These are phyloP conservation scores for Trichophyton verrucosum DNA, from an alignment of 2,329 filamentous ascomycete species.

Conservation along the genomic window DNA sequence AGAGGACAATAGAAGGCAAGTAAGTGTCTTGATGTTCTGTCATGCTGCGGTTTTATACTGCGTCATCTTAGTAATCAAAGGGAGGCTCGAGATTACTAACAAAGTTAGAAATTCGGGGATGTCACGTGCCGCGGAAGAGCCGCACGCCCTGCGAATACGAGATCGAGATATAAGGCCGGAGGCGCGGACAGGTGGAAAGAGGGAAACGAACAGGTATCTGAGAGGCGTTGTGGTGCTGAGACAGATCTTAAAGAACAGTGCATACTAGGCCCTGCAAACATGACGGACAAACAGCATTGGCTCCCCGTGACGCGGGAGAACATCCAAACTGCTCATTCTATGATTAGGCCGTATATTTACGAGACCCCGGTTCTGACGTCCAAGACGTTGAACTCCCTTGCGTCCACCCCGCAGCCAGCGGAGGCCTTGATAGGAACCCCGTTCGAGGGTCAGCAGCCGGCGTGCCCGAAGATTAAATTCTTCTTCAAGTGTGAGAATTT, in stretches of 20 bases:
- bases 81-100: no score
- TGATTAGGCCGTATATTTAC: constrained; percentile 67
- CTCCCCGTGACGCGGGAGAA: constrained; percentile 60
- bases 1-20: no score
- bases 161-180: neutral
- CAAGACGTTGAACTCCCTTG: constrained; percentile 58
- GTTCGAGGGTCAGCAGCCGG: constrained; percentile 46
- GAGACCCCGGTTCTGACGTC: constrained; percentile 73
- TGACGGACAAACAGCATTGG: constrained; percentile 35
- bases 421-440: constrained; percentile 44
- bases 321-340: constrained; percentile 56
- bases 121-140: no score
- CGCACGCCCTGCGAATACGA: no score
- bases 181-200: no score
- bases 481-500: constrained; percentile 96
- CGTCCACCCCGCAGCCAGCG: constrained; percentile 54
- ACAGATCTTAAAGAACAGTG: no score
- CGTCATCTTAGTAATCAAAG: no score
- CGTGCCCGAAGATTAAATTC: constrained; percentile 55
- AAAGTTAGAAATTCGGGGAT: no score
- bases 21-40: no score
- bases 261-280: constrained; percentile 14
- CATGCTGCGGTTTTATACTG: no score
- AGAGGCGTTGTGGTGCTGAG: no score
- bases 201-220: no score